These are phyloP conservation scores for Naganishia randhawae DNA, from an alignment of 768 basidiomycete species.

Conservation along the genomic window DNA sequence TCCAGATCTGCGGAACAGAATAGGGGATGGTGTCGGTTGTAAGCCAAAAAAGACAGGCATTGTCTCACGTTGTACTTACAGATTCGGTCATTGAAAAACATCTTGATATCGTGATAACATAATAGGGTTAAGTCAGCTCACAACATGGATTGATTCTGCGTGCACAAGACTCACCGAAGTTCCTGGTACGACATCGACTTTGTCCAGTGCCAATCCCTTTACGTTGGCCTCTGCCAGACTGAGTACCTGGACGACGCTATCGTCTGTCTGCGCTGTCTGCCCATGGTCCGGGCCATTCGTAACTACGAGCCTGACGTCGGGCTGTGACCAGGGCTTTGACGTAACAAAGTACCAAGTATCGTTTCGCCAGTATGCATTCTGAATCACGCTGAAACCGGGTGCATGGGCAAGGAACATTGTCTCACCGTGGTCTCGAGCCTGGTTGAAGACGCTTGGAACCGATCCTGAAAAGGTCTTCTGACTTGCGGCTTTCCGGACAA, in stretches of 20 bases:
- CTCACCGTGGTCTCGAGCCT: not conserved
- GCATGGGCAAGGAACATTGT: conserved; percentile 31
- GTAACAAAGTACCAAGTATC: conserved; percentile 36
- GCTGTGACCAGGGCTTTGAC: conserved; percentile 36
- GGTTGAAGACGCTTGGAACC: not conserved
- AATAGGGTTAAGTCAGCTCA: not conserved
- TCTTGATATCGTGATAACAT: conserved; percentile 18
- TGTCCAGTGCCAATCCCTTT: conserved; percentile 26
- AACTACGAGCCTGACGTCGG: conserved; percentile 26
- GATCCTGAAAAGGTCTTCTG: not conserved
- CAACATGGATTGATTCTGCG: not conserved
- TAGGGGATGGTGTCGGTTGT: not conserved
- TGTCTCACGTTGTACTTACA: conserved; percentile 30
- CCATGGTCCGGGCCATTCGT: conserved; percentile 16
- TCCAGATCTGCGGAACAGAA: conserved; percentile 27
- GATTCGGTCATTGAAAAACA: conserved; percentile 39
- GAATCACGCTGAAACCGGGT: conserved; percentile 37
- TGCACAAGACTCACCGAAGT: conserved; percentile 30
- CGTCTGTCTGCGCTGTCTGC: conserved; percentile 18
- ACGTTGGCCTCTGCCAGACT: conserved; percentile 22
- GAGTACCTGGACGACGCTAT: conserved; percentile 20
- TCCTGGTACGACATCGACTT: conserved; percentile 26
- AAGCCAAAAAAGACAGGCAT: not conserved
- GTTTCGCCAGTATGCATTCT: conserved; percentile 38
- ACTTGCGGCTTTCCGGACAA: not conserved